Evolutionary conservation across 129 eudicot species (phyloP), one percentile per base, ranked within the genome.

Genomic region (Escallonia herrerae): DNA sequence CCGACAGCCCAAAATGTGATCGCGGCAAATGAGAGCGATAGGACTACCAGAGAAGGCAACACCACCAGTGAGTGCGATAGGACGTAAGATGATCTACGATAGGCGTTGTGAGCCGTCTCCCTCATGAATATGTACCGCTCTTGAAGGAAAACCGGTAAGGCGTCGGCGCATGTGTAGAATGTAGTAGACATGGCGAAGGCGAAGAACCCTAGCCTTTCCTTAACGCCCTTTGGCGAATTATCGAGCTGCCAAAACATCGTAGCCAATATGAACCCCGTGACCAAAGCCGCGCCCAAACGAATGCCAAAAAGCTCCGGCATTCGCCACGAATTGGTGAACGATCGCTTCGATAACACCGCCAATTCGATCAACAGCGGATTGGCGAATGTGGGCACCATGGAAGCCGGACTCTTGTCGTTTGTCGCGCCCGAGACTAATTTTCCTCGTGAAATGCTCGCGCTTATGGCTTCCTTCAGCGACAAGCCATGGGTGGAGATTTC

Each of bases 141-240:
- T 41, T 93, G 99, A 9, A 93, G 78, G 74, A 93, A 93, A 44
- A 93, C 87, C 0, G 99, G 99, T 53, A 93, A 62, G 2, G 99
- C 95, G 15, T 93, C 99, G 7, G 99, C 99, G 52, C 96, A 88
- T 0, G 99, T 89, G 79, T 93, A 93, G 75, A 79, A 93, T 1
- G 95, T 89, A 1, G 99, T 93, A 2, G 99, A 86, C 99, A 93
- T 93, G 39, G 99, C 99, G 70, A 93, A 89, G 0, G 99, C 99
- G 67, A 93, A 89, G 69, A 93, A 93, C 0, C 96, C 99, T 11
- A 93, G 57, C 2, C 99, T 71, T 59, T 93, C 99, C 4, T 75
- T 85, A 0, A 89, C 76, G 2, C 99, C 99, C 70, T 84, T 80
- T 0, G 99, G 99, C 3, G 99, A 81, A 46, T 86, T 72, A 54